Percentiles rank a stretch among this genome's conserved stretches.
phyloP scores from a whole-genome alignment of 2,329 filamentous ascomycete species.

The Colletotrichum sp. region DNA sequence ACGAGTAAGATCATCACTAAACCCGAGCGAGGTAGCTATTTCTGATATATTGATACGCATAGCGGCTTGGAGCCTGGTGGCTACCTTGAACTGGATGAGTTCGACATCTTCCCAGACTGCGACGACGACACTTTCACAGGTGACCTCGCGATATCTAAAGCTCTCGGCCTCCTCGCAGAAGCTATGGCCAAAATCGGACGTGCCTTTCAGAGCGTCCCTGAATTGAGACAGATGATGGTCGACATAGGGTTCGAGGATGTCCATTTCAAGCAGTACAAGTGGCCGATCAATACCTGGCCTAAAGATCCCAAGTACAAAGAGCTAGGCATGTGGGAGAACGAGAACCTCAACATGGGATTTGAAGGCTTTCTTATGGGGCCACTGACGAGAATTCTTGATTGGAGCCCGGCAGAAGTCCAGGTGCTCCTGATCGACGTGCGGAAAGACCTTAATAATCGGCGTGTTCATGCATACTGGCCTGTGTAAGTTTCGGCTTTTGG shows the following conservation, averaged over 20 bases:
- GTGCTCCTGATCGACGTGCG: constrained; percentile 24
- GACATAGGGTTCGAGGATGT: constrained; percentile 55
- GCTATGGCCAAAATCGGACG: constrained; percentile 31
- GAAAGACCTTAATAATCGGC: constrained; percentile 22
- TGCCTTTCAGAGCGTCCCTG: constrained; percentile 40
- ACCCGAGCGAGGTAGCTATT: no score
- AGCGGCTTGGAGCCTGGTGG: constrained; percentile 32
- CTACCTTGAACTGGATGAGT: constrained; percentile 43
- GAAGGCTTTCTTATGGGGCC: not conserved
- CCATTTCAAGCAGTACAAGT: constrained; percentile 47
- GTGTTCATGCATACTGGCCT: constrained; percentile 26
- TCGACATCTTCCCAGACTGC: constrained; percentile 26
- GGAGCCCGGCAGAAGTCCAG: constrained; percentile 22
- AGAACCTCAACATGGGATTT: not conserved
- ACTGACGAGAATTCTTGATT: constrained; percentile 8
- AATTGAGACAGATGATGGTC: constrained; percentile 38
- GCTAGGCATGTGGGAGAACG: constrained; percentile 37
- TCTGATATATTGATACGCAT: fast-evolving
- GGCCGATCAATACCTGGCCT: constrained; percentile 57
- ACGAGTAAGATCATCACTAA: not conserved
- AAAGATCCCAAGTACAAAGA: constrained; percentile 55
- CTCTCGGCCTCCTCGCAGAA: constrained; percentile 31
- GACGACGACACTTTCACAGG: constrained; percentile 33
- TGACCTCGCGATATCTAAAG: constrained; percentile 29
- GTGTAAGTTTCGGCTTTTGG: not conserved